Evolutionary conservation across 495 filamentous ascomycete genomes (phyloP).

Genomic region (Halenospora varia): DNA sequence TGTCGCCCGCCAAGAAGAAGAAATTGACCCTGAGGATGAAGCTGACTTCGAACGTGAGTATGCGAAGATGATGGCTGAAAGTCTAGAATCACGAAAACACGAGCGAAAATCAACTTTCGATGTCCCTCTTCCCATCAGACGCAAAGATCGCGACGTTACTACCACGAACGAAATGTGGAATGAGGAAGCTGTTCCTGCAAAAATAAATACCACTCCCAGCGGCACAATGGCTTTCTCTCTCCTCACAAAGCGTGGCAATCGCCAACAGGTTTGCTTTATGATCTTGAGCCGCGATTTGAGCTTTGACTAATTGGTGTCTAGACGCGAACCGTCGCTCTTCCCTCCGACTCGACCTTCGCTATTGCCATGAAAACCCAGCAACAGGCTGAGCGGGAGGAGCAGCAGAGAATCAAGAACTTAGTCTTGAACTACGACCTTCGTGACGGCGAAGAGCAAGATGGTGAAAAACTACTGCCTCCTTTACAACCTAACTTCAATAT

Average conservation of each 20-base stretch:
- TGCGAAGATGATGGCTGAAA: constrained; percentile 98
- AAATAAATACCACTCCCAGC: constrained; percentile 39
- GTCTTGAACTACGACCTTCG: constrained; percentile 94
- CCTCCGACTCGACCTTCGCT: constrained; percentile 91
- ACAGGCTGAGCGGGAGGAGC: constrained; percentile 90
- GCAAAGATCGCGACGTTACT: constrained; percentile 57
- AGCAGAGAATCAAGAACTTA: constrained; percentile 95
- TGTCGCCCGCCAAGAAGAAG: constrained; percentile 83
- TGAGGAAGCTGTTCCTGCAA: constrained; percentile 38
- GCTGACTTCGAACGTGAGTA: constrained; percentile 98
- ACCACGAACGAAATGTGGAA: constrained; percentile 44
- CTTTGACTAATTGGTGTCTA: constrained; percentile 31
- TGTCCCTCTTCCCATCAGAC: constrained; percentile 84
- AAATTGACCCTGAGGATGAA: constrained; percentile 89
- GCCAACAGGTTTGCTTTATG: constrained; percentile 67
- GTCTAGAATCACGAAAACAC: constrained; percentile 87
- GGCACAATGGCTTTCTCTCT: constrained; percentile 89
- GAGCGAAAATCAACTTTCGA: constrained; percentile 94
- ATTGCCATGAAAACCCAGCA: constrained; percentile 94
- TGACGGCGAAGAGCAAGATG: constrained; percentile 69
- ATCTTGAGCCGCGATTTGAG: constrained; percentile 11
- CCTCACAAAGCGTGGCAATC: constrained; percentile 93
- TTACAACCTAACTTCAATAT: constrained; percentile 38
- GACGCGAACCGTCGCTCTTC: constrained; percentile 91
- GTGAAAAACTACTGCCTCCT: constrained; percentile 49